Evolutionary conservation across 306 rosid genomes (phyloP).

Genomic region (Medicago arabica): DNA sequence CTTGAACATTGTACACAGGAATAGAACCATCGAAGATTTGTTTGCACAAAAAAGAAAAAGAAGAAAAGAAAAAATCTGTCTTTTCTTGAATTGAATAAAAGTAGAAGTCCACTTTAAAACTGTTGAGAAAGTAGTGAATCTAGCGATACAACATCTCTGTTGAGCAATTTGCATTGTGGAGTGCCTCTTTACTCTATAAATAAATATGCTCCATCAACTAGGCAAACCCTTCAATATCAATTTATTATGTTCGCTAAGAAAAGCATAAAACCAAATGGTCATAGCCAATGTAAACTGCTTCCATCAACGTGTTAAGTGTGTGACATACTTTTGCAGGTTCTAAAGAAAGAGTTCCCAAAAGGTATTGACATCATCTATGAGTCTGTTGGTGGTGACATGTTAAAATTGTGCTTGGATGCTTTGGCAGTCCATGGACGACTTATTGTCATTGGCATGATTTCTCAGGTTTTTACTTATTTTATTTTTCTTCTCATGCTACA

Average conservation of each 20-base stretch:
- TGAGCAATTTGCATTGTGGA: conserved; percentile 4
- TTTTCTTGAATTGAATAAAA: conserved; percentile 13
- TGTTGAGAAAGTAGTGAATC: background rate
- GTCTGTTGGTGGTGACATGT: conserved; percentile 95
- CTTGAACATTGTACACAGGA: background rate
- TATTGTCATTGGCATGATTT: conserved; percentile 94
- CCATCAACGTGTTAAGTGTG: conserved; percentile 17
- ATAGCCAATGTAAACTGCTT: conserved; percentile 28
- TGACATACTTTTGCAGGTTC: conserved; percentile 60
- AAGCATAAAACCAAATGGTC: conserved; percentile 19
- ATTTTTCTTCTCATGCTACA: conserved; percentile 28
- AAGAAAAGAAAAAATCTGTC: background rate
- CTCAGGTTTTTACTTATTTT: conserved; percentile 70
- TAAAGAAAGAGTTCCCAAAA: conserved; percentile 73
- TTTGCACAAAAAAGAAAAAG: too few species aligned
- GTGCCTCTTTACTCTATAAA: conserved; percentile 3
- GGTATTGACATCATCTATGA: conserved; percentile 91
- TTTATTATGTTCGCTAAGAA: background rate
- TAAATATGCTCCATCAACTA: conserved; percentile 10
- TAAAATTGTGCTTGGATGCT: conserved; percentile 83
- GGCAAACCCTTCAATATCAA: background rate
- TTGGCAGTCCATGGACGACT: conserved; percentile 83
- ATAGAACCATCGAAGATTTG: too few species aligned
- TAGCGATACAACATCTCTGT: background rate
- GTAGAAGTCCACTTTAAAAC: background rate